Base-by-base conservation (phyloP, 345 rosid genomes). In the Erysimum cheiranthoides region DNA sequence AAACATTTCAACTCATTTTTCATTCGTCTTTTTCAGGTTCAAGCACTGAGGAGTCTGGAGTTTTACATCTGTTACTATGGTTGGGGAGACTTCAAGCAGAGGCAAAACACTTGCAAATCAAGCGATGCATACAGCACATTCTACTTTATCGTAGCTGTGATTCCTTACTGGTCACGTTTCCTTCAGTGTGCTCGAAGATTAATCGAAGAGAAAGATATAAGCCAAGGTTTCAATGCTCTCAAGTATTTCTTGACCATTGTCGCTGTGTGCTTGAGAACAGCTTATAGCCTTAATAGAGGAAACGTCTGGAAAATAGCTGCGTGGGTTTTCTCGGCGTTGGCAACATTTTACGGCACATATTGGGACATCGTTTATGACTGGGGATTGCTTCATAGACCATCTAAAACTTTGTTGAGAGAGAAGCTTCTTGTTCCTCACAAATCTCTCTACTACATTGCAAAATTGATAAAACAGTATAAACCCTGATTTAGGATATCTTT, bases 281-380 rank as follows among this genome's bases (percentile, higher is more conserved):
- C 90, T 71, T 78, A 80, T 73, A 78, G 60, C 56, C 77, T 86
- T 4, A 60, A 77, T 67, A 49, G 46, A 18, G 80, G 78, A 47
- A 5, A 42, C 12, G 1, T 2, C 9, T 88, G 93, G 93, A 49
- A 21, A 77, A 60, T 82, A 17, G 18, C 66, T 3, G 85, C 91
- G 0, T 78, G 86, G 81, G 17, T 82, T 39, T 82, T 86, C 74
- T 87, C 92, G 3, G 78, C 43, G 4, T 39, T 68, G 58, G 87
- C 95, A 17, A 83, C 95, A 5, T 62, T 83, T 14, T 2, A 75
- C 16, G 13, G 80, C 6, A 90, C 90, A 10, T 88, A 90, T 49
- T 90, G 93, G 96, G 93, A 87, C 75, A 77, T 90, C 59, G 84
- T 88, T 40, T 31, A 34, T 4, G 96, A 90, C 28, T 88, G 96